Conservation (phyloP, 495 filamentous ascomycete species). For the Penicillium goetzii region DNA sequence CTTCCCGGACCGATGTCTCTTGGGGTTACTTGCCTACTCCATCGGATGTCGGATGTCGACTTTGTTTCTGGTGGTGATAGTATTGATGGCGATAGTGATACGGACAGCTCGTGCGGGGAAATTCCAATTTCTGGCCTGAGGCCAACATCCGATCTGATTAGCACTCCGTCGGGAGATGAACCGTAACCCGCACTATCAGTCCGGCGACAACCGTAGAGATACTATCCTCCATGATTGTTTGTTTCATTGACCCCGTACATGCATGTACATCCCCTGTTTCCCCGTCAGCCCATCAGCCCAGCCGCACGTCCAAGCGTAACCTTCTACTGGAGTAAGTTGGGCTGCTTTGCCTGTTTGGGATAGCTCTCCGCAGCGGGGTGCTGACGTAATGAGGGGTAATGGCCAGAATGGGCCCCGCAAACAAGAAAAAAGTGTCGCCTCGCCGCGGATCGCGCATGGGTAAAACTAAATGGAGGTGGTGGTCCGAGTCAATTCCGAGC, state of each 20-base stretch:
- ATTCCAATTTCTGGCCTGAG: neutral
- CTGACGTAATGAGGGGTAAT: slow-evolving; percentile 37
- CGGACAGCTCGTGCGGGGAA: slow-evolving; percentile 15
- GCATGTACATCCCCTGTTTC: neutral
- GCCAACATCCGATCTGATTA: neutral
- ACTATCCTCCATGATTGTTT: neutral
- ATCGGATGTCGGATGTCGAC: neutral
- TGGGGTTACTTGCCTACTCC: neutral
- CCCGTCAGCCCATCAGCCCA: slow-evolving; percentile 11
- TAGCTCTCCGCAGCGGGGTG: slow-evolving; percentile 16
- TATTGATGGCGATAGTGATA: neutral
- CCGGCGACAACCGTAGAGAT: neutral
- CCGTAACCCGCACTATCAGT: neutral
- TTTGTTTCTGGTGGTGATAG: neutral
- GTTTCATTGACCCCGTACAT: neutral
- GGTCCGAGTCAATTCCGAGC: slow-evolving; percentile 9
- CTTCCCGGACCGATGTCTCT: slow-evolving; percentile 5
- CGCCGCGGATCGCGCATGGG: neutral
- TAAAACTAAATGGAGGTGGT: neutral
- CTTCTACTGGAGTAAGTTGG: slow-evolving; percentile 4
- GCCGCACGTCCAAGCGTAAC: slow-evolving; percentile 2
- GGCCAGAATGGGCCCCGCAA: neutral
- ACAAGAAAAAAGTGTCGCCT: slow-evolving; percentile 10
- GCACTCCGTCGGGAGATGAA: neutral
- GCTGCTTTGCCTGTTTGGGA: slow-evolving; percentile 10